Conservation (phyloP, 257 asterid species). For the Eustoma russellianum region DNA sequence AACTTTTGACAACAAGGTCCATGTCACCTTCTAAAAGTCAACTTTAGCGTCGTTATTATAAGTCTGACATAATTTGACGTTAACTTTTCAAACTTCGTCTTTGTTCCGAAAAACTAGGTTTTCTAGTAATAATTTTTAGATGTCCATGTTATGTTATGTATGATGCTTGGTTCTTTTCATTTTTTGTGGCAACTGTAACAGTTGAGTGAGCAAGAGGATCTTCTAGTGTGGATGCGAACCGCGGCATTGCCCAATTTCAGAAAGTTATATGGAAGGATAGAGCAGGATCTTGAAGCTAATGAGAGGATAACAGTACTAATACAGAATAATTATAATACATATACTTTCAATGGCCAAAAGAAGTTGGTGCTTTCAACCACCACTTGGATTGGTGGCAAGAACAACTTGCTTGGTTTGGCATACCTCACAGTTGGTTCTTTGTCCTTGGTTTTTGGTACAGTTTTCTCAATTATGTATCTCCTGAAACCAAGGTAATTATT, state of each 20-base stretch:
- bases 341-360: conserved; percentile 63
- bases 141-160: too few relatives aligned
- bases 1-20: too few relatives aligned
- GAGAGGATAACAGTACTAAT: conserved; percentile 55
- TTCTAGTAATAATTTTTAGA: too few relatives aligned
- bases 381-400: conserved; percentile 94
- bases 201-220: conserved; percentile 95
- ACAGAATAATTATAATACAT: conserved; percentile 76
- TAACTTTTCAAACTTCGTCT: too few relatives aligned
- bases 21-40: background rate
- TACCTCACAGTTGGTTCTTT: conserved; percentile 61
- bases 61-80: too few relatives aligned
- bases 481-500: conserved; percentile 61
- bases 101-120: too few relatives aligned
- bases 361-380: conserved; percentile 73
- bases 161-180: background rate
- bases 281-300: conserved; percentile 63
- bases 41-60: too few relatives aligned
- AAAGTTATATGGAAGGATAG: conserved; percentile 73
- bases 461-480: conserved; percentile 52
- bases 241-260: conserved; percentile 78
- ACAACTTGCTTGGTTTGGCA: conserved; percentile 58
- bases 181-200: conserved; percentile 11
- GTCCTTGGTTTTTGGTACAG: conserved; percentile 48
- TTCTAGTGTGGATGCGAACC: conserved; percentile 88